Evolutionary conservation across 345 rosid genomes (phyloP).

Genomic region (Syzygium oleosum): DNA sequence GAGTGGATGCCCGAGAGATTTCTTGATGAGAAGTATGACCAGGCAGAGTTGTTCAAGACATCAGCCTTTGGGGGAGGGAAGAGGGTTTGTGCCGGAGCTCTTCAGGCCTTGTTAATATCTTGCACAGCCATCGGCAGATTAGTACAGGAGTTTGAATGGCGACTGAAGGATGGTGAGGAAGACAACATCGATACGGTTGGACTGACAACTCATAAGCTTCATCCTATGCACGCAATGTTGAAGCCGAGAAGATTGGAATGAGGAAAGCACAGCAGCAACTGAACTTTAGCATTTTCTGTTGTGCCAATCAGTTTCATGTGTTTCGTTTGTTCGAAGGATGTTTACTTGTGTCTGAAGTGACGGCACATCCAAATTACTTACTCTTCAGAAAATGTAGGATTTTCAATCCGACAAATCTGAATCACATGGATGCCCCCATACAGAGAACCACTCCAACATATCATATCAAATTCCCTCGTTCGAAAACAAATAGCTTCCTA

Average conservation of each 20-base stretch:
- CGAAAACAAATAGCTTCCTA: neutral
- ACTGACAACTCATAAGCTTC: slow-evolving; percentile 64
- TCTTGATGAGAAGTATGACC: slow-evolving; percentile 39
- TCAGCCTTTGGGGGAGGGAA: slow-evolving; percentile 93
- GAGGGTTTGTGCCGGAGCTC: slow-evolving; percentile 71
- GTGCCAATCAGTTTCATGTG: neutral
- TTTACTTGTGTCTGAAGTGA: neutral
- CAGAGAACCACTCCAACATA: neutral
- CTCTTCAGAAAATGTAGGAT: neutral
- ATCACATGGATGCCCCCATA: neutral
- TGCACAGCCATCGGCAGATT: slow-evolving; percentile 59
- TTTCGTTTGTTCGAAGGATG: neutral
- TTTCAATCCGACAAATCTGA: neutral
- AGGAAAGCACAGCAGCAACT: neutral
- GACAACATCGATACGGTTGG: slow-evolving; percentile 59
- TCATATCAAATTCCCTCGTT: neutral
- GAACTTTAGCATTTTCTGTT: neutral
- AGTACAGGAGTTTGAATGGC: slow-evolving; percentile 80
- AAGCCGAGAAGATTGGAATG: slow-evolving; percentile 31
- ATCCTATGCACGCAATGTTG: slow-evolving; percentile 51
- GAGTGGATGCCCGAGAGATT: slow-evolving; percentile 83
- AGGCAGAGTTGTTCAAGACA: slow-evolving; percentile 57
- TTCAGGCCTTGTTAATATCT: slow-evolving; percentile 51
- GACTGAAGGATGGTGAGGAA: slow-evolving; percentile 49
- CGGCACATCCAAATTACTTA: neutral